Base-by-base conservation (phyloP, 352 stramenopile species). In the Globisporangium spiculum region DNA sequence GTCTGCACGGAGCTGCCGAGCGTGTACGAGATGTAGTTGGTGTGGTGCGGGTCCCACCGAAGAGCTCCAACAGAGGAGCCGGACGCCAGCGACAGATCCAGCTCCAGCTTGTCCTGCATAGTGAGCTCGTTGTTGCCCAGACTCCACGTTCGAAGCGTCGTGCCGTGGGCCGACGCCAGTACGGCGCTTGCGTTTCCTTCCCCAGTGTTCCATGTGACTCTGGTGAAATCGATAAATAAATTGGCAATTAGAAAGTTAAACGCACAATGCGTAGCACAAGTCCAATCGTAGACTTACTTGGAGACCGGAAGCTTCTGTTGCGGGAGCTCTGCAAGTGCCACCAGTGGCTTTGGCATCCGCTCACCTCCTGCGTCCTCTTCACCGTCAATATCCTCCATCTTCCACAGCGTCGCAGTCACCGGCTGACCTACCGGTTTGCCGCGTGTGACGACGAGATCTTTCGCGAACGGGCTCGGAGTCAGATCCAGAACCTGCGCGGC, bases 21-120 rank as follows among this genome's bases (percentile, higher is more conserved):
- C 18, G 84, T 84, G 52, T 83, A 90, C 3, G 86, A 81, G 22
- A 97, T 38, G 55, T 88, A 77, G 20, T 83, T 78, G 20, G 69
- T 69, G 61, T 95, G 78, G 62, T 98, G 92, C 58, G 92, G 92
- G 32, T 98, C 89, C 89, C 89, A 97, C 14, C 73, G 73, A 56
- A 94, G 69, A 0, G 79, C 74, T 0, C 65, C 76, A 2, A 89
- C 68, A 5, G 69, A 48, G 32, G 73, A 68, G 48, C 71, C 67
- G 0, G 79, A 66, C 1, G 61, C 72, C 30, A 87, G 69, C 16
- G 80, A 82, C 44, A 89, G 63, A n/a, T 90, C 81, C 60, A 89
- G 71, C 60, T 82, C 69, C 30, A 86, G 68, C 32, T 78, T 80
- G 32, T 85, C 67, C 56, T 86, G 72, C 20, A 72, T 57, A n/a